phyloP scores from a whole-genome alignment of 192 early-diverging fungal genomes.

The Dispira simplex region DNA sequence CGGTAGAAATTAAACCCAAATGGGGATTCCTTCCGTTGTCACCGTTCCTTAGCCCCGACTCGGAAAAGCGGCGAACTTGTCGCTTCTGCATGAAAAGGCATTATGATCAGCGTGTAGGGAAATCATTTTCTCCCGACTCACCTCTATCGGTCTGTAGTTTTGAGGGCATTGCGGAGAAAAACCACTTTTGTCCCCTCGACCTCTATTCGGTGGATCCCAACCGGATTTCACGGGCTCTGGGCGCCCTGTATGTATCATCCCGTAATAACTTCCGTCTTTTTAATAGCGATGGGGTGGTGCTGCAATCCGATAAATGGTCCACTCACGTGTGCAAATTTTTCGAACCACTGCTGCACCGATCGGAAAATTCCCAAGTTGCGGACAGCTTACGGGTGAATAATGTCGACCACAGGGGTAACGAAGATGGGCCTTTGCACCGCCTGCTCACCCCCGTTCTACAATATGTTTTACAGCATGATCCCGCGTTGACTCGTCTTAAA shows the following conservation, averaged over 20 bases:
- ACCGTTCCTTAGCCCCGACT: slow-evolving; percentile 17
- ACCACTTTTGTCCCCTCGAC: slow-evolving; percentile 53
- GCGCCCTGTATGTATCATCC: slow-evolving; percentile 13
- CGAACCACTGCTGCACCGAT: no score
- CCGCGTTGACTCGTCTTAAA: slow-evolving; percentile 27
- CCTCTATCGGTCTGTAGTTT: background rate
- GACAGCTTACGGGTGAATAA: no score
- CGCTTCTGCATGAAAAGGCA: slow-evolving; percentile 67
- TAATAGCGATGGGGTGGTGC: slow-evolving; percentile 15
- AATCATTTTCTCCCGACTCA: slow-evolving; percentile 6
- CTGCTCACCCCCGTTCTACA: slow-evolving; percentile 19
- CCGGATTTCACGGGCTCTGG: slow-evolving; percentile 23
- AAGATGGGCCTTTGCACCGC: no score
- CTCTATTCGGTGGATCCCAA: slow-evolving; percentile 27
- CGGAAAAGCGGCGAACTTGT: slow-evolving; percentile 40
- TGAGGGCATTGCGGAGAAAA: slow-evolving; percentile 13
- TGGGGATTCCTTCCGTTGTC: slow-evolving; percentile 52
- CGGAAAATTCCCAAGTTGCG: no score
- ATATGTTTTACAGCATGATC: slow-evolving; percentile 25
- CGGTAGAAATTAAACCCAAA: slow-evolving; percentile 31
- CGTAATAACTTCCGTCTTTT: slow-evolving; percentile 31
- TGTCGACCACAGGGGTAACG: no score
- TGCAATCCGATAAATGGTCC: background rate
- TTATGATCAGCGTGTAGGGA: slow-evolving; percentile 21
- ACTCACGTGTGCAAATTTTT: no score